Evolutionary conservation across 495 filamentous ascomycete genomes (phyloP), one percentile per base, ranked within the genome.

Genomic region (Zalerion maritima): DNA sequence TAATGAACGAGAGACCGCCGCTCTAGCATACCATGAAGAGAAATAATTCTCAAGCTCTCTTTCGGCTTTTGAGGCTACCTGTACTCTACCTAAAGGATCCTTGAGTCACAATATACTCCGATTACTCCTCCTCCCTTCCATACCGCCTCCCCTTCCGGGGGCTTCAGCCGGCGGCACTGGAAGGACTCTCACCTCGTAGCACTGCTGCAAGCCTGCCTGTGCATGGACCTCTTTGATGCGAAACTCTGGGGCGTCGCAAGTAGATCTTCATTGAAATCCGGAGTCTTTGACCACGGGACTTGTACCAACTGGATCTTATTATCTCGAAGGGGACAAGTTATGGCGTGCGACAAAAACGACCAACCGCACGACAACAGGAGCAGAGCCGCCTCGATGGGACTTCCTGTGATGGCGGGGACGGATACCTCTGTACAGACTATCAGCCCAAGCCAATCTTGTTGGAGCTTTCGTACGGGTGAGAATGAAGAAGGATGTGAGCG

Each of bases 171-270:
- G n/a, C n/a, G n/a, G n/a, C n/a, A n/a, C n/a, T n/a, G n/a, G n/a
- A n/a, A n/a, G n/a, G n/a, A n/a, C n/a, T n/a, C n/a, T n/a, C n/a
- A n/a, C n/a, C n/a, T n/a, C n/a, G n/a, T n/a, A n/a, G n/a, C n/a
- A n/a, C n/a, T n/a, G 40, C 32, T 43, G 40, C 22, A 43, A 43
- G 10, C 40, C 40, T 2, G 40, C 40, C 9, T 43, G 40, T 24
- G 36, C 25, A 5, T 43, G 40, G 40, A 36, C 21, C 6, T 19
- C 18, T 6, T 33, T 21, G 21, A 28, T 39, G 5, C 14, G 12
- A 12, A 26, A 39, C 9, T 26, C 36, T 13, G 18, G 17, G 6
- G 40, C 35, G 6, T 32, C 16, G 37, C 35, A 7, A 9, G 27
- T 35, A 14, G 6, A n/a, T 11, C 7, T 18, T 4, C 11, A 15